Evolutionary conservation across 75 land plant species (phyloP).

Genomic region (Cunninghamia lanceolata): DNA sequence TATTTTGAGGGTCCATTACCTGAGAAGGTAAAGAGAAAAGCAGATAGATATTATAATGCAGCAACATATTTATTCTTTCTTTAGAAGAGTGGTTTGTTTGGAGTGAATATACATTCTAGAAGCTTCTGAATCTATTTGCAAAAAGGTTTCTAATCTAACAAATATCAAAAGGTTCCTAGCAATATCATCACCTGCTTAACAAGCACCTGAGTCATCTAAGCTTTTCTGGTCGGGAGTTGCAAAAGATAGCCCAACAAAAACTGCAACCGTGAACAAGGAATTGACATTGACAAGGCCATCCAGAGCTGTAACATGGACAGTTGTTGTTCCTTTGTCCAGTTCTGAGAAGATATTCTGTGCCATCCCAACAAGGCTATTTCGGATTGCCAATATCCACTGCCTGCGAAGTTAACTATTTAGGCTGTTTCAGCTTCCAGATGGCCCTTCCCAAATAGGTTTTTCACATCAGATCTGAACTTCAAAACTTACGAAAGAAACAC

Average conservation of each 20-base stretch:
- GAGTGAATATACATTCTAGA: no score
- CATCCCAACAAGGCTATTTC: background rate
- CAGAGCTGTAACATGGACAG: slow-evolving; percentile 73
- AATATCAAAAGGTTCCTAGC: slow-evolving; percentile 54
- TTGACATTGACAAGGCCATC: slow-evolving; percentile 84
- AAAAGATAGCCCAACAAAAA: slow-evolving; percentile 87
- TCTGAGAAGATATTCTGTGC: background rate
- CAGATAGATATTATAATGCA: no score
- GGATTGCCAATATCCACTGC: background rate
- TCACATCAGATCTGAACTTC: background rate
- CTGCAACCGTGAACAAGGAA: slow-evolving; percentile 93
- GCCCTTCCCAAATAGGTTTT: background rate
- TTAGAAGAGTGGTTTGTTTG: no score
- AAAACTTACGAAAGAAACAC: background rate
- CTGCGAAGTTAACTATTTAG: background rate
- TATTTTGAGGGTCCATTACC: no score
- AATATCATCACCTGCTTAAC: slow-evolving; percentile 49
- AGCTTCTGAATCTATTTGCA: no score
- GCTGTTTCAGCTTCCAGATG: background rate
- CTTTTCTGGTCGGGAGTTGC: slow-evolving; percentile 51
- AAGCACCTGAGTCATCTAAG: slow-evolving; percentile 35
- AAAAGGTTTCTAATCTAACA: no score
- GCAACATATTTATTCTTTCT: no score
- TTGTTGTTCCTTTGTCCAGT: slow-evolving; percentile 26
- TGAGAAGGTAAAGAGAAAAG: no score